Conservation (phyloP, 352 stramenopile species). For the Peronospora destructor region DNA sequence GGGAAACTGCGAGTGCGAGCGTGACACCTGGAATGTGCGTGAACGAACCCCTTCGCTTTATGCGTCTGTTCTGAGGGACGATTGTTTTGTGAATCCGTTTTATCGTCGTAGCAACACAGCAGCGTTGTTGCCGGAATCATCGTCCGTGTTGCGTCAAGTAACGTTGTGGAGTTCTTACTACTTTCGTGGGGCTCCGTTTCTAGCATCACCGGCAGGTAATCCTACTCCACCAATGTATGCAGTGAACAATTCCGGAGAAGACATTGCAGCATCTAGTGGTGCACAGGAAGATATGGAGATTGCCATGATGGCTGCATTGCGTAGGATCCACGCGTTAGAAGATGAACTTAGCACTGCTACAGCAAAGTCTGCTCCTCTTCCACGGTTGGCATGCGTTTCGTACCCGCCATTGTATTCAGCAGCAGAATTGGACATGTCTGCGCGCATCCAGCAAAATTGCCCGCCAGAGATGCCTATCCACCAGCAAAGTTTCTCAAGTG, state of each 20-base stretch:
- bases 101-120: conserved; percentile 44
- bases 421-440: conserved; percentile 16
- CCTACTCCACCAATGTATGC: conserved; percentile 40
- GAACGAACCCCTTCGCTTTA: conserved; percentile 70
- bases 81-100: conserved; percentile 63
- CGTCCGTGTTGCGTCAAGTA: conserved; percentile 58
- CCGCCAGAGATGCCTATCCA: conserved; percentile 3
- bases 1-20: conserved; percentile 82
- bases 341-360: conserved; percentile 34
- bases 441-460: conserved; percentile 7
- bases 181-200: conserved; percentile 50
- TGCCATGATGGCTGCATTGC: conserved; percentile 47
- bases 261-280: conserved; percentile 12
- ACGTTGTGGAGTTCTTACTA: conserved; percentile 81
- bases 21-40: conserved; percentile 38
- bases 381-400: conserved; percentile 17
- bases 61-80: conserved; percentile 45
- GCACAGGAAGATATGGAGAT: conserved; percentile 48
- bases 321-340: conserved; percentile 47
- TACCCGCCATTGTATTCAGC: conserved; percentile 29
- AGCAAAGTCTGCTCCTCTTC: conserved; percentile 9
- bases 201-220: conserved; percentile 37
- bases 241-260: conserved; percentile 9
- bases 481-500: conserved; percentile 12
- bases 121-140: conserved; percentile 47